These are phyloP conservation scores for Eutrema japonicum DNA, from an alignment of 345 rosid genomes.

Conservation along the genomic window DNA sequence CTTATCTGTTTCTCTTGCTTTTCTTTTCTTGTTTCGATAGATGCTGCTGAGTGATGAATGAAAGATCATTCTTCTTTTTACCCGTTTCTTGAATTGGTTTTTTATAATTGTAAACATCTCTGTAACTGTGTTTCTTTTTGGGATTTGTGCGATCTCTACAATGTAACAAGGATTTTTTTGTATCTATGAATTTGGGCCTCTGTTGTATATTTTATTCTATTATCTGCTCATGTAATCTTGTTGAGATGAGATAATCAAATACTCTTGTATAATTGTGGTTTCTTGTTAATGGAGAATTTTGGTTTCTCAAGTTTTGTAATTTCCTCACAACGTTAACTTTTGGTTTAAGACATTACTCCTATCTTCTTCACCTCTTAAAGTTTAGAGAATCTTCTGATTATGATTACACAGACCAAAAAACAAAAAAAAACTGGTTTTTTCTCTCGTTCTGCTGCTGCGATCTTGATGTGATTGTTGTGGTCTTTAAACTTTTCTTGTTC, in stretches of 20 bases:
- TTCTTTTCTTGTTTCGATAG: constrained; percentile 29
- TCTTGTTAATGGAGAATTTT: constrained; percentile 1
- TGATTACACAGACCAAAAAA: background rate
- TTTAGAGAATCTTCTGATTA: background rate
- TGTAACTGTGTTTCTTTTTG: constrained; percentile 20
- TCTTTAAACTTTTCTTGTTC: constrained; percentile 10
- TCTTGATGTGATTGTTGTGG: constrained; percentile 30
- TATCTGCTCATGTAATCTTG: constrained; percentile 18
- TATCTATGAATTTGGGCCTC: constrained; percentile 4
- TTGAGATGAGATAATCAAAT: constrained; percentile 3
- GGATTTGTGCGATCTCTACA: constrained; percentile 15
- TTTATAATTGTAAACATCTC: constrained; percentile 34
- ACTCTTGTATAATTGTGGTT: constrained; percentile 24
- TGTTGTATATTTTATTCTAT: background rate
- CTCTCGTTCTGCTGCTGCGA: background rate
- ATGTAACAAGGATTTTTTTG: constrained; percentile 23
- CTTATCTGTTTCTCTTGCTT: constrained; percentile 44
- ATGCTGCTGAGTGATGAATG: constrained; percentile 10
- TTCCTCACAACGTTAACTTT: background rate
- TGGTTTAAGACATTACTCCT: constrained; percentile 1
- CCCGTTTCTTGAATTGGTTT: constrained; percentile 6
- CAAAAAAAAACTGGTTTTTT: background rate
- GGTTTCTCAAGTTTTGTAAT: background rate
- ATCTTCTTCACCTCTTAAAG: constrained; percentile 4
- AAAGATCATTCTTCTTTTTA: background rate